Evolutionary conservation across 352 stramenopile genomes (phyloP).

Genomic region (Phytophthora constricta): DNA sequence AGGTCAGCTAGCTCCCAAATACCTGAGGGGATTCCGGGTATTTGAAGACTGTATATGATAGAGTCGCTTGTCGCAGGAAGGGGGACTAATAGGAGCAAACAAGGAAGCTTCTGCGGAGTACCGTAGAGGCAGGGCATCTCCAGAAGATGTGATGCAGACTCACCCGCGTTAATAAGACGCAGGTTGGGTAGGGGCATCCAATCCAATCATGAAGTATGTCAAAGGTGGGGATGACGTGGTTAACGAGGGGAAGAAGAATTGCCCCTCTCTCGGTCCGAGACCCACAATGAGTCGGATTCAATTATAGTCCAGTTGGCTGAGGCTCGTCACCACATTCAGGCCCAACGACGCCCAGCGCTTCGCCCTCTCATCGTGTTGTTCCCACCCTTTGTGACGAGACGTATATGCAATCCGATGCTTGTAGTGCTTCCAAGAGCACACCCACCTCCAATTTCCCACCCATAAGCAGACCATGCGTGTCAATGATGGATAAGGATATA

Average conservation of each 20-base stretch:
- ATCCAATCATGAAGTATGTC: not conserved
- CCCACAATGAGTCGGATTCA: not conserved
- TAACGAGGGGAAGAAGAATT: not conserved
- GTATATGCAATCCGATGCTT: not conserved
- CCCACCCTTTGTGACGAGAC: not conserved
- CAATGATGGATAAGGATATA: not conserved
- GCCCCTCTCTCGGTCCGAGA: conserved; percentile 1
- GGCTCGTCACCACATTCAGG: not conserved
- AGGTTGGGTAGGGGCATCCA: not conserved
- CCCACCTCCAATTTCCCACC: not conserved
- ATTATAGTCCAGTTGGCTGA: not conserved
- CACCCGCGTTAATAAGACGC: not conserved
- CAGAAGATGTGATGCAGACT: not conserved
- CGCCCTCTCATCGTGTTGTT: not conserved
- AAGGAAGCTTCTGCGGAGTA: not conserved
- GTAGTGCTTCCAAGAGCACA: not conserved
- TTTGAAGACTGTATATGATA: not conserved
- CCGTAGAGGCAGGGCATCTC: not conserved
- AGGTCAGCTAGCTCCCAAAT: not conserved
- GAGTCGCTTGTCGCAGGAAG: not conserved
- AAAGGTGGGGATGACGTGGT: not conserved
- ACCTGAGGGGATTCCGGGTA: not conserved
- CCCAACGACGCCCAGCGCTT: not conserved
- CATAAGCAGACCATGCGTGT: conserved; percentile 1
- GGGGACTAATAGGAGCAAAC: not conserved